Percentiles rank a stretch among this genome's conserved stretches.
phyloP scores from a whole-genome alignment of 805 yeast species.

The Brettanomyces anomalus region DNA sequence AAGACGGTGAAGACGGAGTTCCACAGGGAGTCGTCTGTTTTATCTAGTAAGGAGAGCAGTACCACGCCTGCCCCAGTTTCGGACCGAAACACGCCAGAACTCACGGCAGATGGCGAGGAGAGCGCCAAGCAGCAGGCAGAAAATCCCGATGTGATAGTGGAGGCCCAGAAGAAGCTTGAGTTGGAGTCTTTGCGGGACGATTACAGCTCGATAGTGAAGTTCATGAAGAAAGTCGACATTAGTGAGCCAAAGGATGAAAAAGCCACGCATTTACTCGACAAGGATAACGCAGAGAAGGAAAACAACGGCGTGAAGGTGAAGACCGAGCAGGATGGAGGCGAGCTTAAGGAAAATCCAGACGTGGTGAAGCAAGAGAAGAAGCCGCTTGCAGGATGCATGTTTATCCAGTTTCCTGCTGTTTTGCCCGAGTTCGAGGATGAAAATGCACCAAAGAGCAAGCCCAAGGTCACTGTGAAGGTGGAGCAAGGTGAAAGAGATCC shows the following conservation, averaged over 20 bases:
- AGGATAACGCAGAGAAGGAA: not conserved
- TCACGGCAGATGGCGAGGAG: slow-evolving; percentile 1
- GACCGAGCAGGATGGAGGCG: slow-evolving; percentile 1
- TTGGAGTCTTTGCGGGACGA: slow-evolving; percentile 28
- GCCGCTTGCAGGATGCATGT: slow-evolving; percentile 8
- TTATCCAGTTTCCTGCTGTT: slow-evolving; percentile 24
- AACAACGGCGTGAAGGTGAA: not conserved
- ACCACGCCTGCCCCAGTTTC: slow-evolving; percentile 10
- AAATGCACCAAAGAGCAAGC: not conserved
- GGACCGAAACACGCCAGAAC: not conserved
- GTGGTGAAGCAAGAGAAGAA: slow-evolving; percentile 1
- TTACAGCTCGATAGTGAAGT: slow-evolving; percentile 26
- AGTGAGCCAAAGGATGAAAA: not conserved
- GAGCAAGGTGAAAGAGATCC: slow-evolving; percentile 6
- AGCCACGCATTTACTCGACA: not conserved
- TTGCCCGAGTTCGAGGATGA: slow-evolving; percentile 16
- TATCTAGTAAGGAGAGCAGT: slow-evolving; percentile 17
- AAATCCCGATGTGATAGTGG: slow-evolving; percentile 13
- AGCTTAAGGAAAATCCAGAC: slow-evolving; percentile 6
- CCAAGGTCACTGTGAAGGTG: not conserved
- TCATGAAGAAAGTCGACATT: slow-evolving; percentile 4
- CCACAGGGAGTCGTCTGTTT: slow-evolving; percentile 17
- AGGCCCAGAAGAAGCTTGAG: slow-evolving; percentile 29
- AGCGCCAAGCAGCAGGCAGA: slow-evolving; percentile 3
- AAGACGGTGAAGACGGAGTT: slow-evolving; percentile 26